Percentiles rank a stretch among this genome's conserved stretches.
These are phyloP conservation scores for Amanita molliuscula DNA, from an alignment of 768 basidiomycete genomes.

Conservation along the genomic window DNA sequence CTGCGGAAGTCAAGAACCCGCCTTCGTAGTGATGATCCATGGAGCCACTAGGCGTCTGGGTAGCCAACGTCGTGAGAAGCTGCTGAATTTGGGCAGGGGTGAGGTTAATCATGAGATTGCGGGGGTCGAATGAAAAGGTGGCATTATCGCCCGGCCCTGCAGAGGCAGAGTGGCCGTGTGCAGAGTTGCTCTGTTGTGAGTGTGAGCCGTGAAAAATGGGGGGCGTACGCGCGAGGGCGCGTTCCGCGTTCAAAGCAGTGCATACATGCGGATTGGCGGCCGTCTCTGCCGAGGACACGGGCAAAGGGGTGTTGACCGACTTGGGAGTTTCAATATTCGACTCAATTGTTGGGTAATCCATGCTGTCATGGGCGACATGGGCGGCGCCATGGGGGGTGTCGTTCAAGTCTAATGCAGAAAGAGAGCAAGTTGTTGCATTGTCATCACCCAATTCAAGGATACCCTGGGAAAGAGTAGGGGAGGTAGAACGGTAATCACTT, in stretches of 20 bases:
- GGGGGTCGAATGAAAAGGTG: conserved; percentile 27
- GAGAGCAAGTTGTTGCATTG: background rate
- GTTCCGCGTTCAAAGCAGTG: background rate
- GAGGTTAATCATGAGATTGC: conserved; percentile 44
- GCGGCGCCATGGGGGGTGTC: background rate
- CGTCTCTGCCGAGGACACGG: background rate
- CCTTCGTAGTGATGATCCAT: background rate
- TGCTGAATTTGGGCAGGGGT: conserved; percentile 50
- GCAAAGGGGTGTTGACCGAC: conserved; percentile 3
- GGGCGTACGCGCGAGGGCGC: conserved; percentile 2
- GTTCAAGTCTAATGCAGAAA: conserved; percentile 1
- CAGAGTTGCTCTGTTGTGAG: background rate
- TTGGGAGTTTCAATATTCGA: conserved; percentile 4
- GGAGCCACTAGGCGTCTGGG: conserved; percentile 16
- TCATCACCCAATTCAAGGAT: background rate
- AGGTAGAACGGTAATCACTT: conserved; percentile 4
- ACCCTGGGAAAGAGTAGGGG: background rate
- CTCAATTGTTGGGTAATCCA: background rate
- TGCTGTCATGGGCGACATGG: background rate
- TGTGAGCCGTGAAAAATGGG: background rate
- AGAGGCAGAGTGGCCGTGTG: too few species aligned
- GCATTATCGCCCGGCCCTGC: conserved; percentile 10
- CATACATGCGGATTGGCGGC: background rate
- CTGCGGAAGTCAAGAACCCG: background rate
- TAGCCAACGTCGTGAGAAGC: conserved; percentile 34